Percentiles rank a stretch among this genome's conserved stretches.
phyloP scores from a whole-genome alignment of 192 early-diverging fungal genomes.

The Chytriomyces hyalinus region DNA sequence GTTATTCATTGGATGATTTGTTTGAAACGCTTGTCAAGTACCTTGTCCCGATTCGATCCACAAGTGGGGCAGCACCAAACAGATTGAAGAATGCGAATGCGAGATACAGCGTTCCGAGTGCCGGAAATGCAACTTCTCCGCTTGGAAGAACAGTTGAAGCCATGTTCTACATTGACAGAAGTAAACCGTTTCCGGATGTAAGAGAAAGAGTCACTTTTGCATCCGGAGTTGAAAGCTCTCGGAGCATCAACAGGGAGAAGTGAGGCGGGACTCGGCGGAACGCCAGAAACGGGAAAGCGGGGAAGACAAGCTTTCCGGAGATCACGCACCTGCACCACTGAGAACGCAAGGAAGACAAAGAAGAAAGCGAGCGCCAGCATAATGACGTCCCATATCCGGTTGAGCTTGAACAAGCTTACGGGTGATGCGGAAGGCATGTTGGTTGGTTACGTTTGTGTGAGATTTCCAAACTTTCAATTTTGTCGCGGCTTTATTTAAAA shows the following conservation, averaged over 20 bases:
- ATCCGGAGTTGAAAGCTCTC: background rate
- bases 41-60: constrained; percentile 32
- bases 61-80: constrained; percentile 25
- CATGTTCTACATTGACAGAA: constrained; percentile 11
- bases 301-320: background rate
- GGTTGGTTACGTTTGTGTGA: too few relatives aligned
- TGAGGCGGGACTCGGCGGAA: background rate
- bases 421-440: too few relatives aligned
- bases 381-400: constrained; percentile 26
- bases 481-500: background rate
- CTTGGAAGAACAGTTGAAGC: constrained; percentile 29
- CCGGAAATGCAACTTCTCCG: constrained; percentile 19
- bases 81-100: constrained; percentile 35
- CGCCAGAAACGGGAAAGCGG: background rate
- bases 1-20: background rate
- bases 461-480: too few relatives aligned
- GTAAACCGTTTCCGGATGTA: background rate
- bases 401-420: constrained; percentile 11
- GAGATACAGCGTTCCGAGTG: constrained; percentile 25
- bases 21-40: background rate
- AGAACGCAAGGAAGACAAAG: constrained; percentile 25
- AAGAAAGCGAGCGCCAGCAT: constrained; percentile 12
- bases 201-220: background rate
- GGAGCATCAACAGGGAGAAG: background rate
- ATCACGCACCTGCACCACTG: constrained; percentile 6